phyloP scores from a whole-genome alignment of 73 alveolate species.

The Stentor coeruleus region DNA sequence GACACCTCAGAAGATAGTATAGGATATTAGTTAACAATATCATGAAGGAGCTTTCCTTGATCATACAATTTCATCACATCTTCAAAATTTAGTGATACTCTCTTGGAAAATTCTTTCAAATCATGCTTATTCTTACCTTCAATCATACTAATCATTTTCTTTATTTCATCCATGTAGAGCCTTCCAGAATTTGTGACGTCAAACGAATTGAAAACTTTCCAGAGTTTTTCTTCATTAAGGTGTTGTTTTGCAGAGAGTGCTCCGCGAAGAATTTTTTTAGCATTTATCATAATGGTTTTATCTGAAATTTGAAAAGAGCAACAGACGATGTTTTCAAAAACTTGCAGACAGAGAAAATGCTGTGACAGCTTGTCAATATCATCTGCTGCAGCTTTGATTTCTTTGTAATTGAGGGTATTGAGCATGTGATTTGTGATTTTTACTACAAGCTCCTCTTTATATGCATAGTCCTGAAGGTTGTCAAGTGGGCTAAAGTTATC shows the following conservation, averaged over 20 bases:
- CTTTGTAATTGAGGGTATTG: neutral
- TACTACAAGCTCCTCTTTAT: neutral
- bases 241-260: neutral
- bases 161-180: neutral
- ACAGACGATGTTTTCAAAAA: neutral
- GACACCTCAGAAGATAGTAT: no score
- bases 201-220: neutral
- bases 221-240: neutral
- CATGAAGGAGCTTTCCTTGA: neutral
- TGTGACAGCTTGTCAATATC: no score
- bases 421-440: neutral
- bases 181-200: neutral
- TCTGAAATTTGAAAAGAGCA: neutral
- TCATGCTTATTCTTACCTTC: neutral
- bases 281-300: no score
- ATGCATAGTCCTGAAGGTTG: neutral
- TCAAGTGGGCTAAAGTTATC: neutral
- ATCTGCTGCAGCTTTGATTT: neutral
- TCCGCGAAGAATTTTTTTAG: neutral
- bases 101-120: neutral
- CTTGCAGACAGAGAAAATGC: no score
- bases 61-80: neutral
- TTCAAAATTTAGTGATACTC: neutral
- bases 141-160: neutral
- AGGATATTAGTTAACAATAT: no score